Evolutionary conservation across 176 grass and related monocot species (phyloP).

Genomic region (Oropetium thomaeum): DNA sequence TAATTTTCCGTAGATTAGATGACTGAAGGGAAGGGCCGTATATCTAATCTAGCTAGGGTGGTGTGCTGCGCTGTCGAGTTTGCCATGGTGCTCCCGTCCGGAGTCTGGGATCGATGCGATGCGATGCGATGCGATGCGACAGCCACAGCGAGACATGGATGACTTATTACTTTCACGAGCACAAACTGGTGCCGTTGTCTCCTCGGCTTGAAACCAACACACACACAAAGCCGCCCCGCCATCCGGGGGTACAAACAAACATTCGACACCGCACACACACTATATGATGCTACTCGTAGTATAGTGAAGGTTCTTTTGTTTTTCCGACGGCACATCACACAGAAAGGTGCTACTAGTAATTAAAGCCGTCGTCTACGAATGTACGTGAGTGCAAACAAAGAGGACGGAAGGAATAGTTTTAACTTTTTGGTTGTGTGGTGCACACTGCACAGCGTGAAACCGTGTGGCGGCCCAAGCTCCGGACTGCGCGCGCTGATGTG

Average conservation of each 20-base stretch:
- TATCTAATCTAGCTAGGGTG: too few relatives aligned
- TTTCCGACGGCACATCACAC: neutral
- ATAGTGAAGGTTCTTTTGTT: neutral
- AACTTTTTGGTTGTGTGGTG: slow-evolving; percentile 17
- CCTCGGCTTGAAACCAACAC: neutral
- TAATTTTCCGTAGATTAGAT: too few relatives aligned
- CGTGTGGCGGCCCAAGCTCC: slow-evolving; percentile 36
- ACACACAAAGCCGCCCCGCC: too few relatives aligned
- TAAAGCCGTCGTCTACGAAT: neutral
- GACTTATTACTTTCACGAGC: neutral
- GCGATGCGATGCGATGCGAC: too few relatives aligned
- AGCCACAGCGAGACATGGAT: neutral
- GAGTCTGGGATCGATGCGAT: too few relatives aligned
- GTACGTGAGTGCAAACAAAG: too few relatives aligned
- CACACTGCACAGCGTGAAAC: neutral
- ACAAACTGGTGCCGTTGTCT: neutral
- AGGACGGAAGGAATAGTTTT: slow-evolving; percentile 3
- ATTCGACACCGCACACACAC: neutral
- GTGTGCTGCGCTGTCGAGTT: neutral
- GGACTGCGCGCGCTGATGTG: too few relatives aligned
- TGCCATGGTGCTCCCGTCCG: neutral
- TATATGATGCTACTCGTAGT: too few relatives aligned
- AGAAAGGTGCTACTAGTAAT: too few relatives aligned
- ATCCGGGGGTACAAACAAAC: neutral
- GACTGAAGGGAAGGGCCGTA: too few relatives aligned